Conservation (phyloP, 2,329 filamentous ascomycete species). For the Aspergillus aculeatus region DNA sequence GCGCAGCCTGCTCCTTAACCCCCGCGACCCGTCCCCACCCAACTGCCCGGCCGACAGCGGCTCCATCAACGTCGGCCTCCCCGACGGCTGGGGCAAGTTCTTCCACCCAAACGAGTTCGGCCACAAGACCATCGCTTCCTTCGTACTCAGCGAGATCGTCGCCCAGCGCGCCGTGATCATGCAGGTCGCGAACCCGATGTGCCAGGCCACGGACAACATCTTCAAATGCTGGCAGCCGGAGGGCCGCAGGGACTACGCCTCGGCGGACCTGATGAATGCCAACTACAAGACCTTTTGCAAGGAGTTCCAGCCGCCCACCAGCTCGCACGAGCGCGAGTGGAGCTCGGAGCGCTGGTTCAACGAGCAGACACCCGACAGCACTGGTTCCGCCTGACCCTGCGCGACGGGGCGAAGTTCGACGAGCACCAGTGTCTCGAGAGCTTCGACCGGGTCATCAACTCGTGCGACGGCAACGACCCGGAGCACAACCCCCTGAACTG, state of each 20-base stretch:
- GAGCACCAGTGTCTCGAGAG: slow-evolving; percentile 1
- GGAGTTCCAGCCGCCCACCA: neutral
- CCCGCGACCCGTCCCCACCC: neutral
- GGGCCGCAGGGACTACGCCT: neutral
- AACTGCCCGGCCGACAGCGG: neutral
- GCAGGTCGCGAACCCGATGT: neutral
- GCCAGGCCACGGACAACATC: neutral
- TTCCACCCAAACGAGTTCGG: slow-evolving; percentile 36
- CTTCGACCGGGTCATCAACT: slow-evolving; percentile 12
- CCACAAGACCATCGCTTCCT: slow-evolving; percentile 18
- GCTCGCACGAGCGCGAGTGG: neutral
- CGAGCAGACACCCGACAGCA: slow-evolving; percentile 3
- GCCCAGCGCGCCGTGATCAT: slow-evolving; percentile 2
- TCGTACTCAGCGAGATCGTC: slow-evolving; percentile 4
- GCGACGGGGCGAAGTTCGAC: neutral
- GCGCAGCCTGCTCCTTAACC: neutral
- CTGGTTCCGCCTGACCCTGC: neutral
- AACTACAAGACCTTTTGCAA: slow-evolving; percentile 7
- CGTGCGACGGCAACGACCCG: slow-evolving; percentile 18
- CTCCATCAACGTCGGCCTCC: slow-evolving; percentile 19
- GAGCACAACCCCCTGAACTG: slow-evolving; percentile 20
- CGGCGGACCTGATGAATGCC: neutral
- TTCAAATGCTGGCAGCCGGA: slow-evolving; percentile 7
- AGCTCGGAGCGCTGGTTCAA: slow-evolving; percentile 1
- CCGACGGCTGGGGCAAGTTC: slow-evolving; percentile 29